Evolutionary conservation across 225 moss, liverwort and hornwort genomes (phyloP), one percentile per base, ranked within the genome.

Genomic region (Lunularia cruciata): DNA sequence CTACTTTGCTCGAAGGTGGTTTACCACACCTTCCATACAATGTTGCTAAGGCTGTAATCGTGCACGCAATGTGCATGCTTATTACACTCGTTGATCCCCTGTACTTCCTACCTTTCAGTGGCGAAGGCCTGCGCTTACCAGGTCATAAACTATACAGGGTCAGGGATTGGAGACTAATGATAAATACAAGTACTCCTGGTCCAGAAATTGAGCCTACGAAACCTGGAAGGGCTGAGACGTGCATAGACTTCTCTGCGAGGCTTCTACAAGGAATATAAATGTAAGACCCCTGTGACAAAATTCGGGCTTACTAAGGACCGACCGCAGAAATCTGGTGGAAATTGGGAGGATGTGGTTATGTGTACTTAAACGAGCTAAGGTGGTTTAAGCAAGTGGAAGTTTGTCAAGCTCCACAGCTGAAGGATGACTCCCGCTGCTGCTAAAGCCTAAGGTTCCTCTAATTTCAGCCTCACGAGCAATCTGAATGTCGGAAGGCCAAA

Each of bases 391-490:
- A 31, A 57, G 70, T 47, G 61, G 75, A 18, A 92, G 78, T 16
- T 81, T 82, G 63, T 66, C 73, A 3, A 89, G 84, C 76, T 92
- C 87, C 73, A 89, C 40, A 40, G 43, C 27, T 7, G 20, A 12
- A 1, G 38, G 12, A 38, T 52, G 65, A 73, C 66, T 54, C 60
- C 63, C 30, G 58, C 66, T 42, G 37, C 43, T 63, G 60, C 57
- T 46, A 69, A 49, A 49, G 58, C 54, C 3, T 1, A 11, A 30
- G 12, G 36, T 45, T 18, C 70, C 79, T 57, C 75, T 82, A 67
- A 87, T 80, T 74, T 94, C 93, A 57, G 76, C 83, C 58, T 88
- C 90, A 26, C 90, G 77, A 40, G 86, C 88, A 43, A 90, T 87
- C 38, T 87, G 76, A 57, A 94, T 80, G 60, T 94, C 79, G 14